Evolutionary conservation across 1,139 yeast genomes (phyloP), one percentile per base, ranked within the genome.

Genomic region (Pichia sp.): DNA sequence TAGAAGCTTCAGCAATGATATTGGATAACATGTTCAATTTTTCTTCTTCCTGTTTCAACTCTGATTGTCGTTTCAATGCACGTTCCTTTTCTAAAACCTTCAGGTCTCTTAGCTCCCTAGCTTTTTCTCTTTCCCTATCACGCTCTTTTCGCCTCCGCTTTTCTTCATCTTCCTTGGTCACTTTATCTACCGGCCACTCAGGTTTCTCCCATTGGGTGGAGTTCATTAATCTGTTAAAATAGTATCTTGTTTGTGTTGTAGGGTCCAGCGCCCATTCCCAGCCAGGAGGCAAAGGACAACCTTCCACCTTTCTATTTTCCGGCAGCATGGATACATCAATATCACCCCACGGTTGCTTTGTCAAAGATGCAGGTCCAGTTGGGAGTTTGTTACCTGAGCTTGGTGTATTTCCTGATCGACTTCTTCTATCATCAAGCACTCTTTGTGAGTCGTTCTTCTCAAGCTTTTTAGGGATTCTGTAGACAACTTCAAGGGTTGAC

Each of bases 401-500:
- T 6, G 57, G 51, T 6, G 54, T 46, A 9, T 53, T 57, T 6
- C 54, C 46, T 1, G 68, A 50, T 50, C 68, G 66, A 29, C 64
- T 67, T 56, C 78, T 67, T 56, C 77, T 72, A 31, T 71, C 73
- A 55, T 71, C 74, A 16, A 71, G 60, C 17, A 56, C 40, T 4
- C 47, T 48, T 6, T 50, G 53, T 6, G 33, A 20, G 1, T 53
- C 17, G 3, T 31, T 56, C 34, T 52, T 52, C 46, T 61, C 62
- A 6, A 48, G 50, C 20, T 59, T 65, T 57, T 87, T 84, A 0
- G 93, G 93, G 51, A 93, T 93, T 55, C 96, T 80, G 65, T 86
- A 88, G 7, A 93, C 95, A 81, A 89, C 83, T 65, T 87, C 84
- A 59, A 90, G 78, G 38, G 74, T 74, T 47, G 85, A 75, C 98